Evolutionary conservation across 495 filamentous ascomycete species (phyloP).

Genomic region (Penicillium paradoxum): DNA sequence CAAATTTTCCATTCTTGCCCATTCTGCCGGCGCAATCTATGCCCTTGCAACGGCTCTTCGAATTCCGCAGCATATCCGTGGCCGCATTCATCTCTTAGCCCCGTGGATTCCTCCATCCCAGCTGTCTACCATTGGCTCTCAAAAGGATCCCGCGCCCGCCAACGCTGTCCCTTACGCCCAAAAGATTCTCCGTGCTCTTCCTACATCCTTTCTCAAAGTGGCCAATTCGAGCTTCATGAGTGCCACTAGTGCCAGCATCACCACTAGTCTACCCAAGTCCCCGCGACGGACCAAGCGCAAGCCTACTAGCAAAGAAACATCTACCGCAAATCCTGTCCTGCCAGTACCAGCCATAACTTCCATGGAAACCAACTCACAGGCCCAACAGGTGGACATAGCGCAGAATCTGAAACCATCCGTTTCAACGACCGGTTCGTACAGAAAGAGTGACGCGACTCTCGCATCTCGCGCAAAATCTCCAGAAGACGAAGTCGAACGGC

Average conservation of each 20-base stretch:
- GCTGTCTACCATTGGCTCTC: conserved; percentile 75
- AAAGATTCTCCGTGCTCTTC: conserved; percentile 82
- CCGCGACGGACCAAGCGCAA: conserved; percentile 61
- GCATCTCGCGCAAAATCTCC: conserved; percentile 23
- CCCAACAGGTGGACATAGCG: conserved; percentile 39
- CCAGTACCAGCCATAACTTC: conserved; percentile 32
- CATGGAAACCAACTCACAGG: conserved; percentile 26
- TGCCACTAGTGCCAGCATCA: conserved; percentile 84
- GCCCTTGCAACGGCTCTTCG: conserved; percentile 92
- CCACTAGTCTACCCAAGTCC: conserved; percentile 72
- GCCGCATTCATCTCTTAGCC: conserved; percentile 89
- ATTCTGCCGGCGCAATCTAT: conserved; percentile 96
- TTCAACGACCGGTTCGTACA: conserved; percentile 14
- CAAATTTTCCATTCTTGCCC: conserved; percentile 96
- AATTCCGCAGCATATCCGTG: conserved; percentile 93
- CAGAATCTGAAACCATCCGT: conserved; percentile 14
- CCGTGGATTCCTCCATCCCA: conserved; percentile 99
- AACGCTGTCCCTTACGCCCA: conserved; percentile 89
- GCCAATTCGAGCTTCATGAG: conserved; percentile 94
- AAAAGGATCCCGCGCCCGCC: conserved; percentile 66
- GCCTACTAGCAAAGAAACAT: conserved; percentile 40
- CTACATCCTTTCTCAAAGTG: conserved; percentile 85
- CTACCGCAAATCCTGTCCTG: conserved; percentile 17
- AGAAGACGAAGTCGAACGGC: conserved; percentile 57
- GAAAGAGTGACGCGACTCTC: conserved; percentile 21